Evolutionary conservation across 768 basidiomycete species (phyloP).

Genomic region (Suillus weaverae): DNA sequence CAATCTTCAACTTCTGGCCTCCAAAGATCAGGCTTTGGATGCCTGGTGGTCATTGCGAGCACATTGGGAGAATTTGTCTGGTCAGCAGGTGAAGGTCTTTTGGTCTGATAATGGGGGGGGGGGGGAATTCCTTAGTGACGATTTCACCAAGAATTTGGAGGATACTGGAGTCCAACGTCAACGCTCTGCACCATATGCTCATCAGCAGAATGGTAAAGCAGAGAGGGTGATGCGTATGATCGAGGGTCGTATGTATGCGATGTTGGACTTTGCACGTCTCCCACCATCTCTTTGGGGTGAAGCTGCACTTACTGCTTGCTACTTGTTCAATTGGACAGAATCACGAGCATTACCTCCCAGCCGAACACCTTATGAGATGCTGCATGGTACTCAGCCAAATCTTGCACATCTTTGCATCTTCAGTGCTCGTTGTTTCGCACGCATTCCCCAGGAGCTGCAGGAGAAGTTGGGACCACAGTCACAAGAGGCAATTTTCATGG

Average conservation of each 20-base stretch:
- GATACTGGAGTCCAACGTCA: not conserved
- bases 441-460: too few species aligned
- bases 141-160: too few species aligned
- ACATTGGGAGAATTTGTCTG: not conserved
- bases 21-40: too few species aligned
- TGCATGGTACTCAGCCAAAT: not conserved
- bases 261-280: conserved; percentile 23
- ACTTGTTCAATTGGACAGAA: not conserved
- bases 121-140: too few species aligned
- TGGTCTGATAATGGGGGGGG: too few species aligned
- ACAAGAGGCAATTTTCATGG: not conserved
- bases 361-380: not conserved
- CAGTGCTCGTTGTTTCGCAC: too few species aligned
- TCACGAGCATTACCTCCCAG: not conserved
- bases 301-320: conserved; percentile 4
- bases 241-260: conserved; percentile 20
- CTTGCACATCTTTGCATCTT: too few species aligned
- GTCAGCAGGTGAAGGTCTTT: too few species aligned
- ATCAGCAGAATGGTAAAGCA: conserved; percentile 33
- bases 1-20: too few species aligned
- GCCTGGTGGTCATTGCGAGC: too few species aligned
- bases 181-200: conserved; percentile 25
- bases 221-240: conserved; percentile 30
- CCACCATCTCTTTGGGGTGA: conserved; percentile 18
- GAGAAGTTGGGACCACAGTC: too few species aligned